Conservation (phyloP, 441 rosid species). For the Eutrema salsugineum region DNA sequence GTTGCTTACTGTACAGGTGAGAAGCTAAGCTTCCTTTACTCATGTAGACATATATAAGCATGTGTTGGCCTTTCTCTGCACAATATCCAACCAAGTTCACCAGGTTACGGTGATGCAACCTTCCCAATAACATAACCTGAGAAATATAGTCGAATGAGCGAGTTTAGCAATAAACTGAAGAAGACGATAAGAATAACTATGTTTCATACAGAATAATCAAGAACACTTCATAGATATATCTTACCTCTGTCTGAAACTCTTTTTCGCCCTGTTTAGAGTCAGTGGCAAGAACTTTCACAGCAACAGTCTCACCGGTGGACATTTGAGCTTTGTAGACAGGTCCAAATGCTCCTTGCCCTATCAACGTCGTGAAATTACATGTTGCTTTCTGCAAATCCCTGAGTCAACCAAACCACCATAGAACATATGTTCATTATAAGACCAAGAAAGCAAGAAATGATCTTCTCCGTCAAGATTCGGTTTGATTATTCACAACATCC, state of each 20-base stretch:
- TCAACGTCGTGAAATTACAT: slow-evolving; percentile 76
- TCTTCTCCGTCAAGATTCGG: neutral
- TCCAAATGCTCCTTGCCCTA: slow-evolving; percentile 99
- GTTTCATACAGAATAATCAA: neutral
- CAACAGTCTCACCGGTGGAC: slow-evolving; percentile 88
- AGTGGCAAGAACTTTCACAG: slow-evolving; percentile 93
- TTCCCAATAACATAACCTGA: slow-evolving; percentile 93
- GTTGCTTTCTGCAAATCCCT: slow-evolving; percentile 99
- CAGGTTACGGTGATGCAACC: slow-evolving; percentile 94
- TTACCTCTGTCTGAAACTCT: slow-evolving; percentile 97
- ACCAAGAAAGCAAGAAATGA: neutral
- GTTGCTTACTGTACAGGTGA: slow-evolving; percentile 82
- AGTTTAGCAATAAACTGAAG: neutral
- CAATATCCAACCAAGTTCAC: slow-evolving; percentile 96
- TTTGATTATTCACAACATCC: neutral
- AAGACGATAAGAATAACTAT: too few relatives aligned
- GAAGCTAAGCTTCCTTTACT: slow-evolving; percentile 97
- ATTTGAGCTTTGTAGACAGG: slow-evolving; percentile 95
- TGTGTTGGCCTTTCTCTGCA: slow-evolving; percentile 90
- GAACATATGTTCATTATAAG: neutral
- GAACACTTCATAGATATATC: neutral
- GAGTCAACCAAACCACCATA: slow-evolving; percentile 19
- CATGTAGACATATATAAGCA: slow-evolving; percentile 96
- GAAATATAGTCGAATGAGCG: neutral
- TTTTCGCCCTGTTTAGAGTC: slow-evolving; percentile 98